Percentiles rank a stretch among this genome's conserved stretches.
These are phyloP conservation scores for Gossypium ekmanianum DNA, from an alignment of 345 rosid species.

Conservation along the genomic window DNA sequence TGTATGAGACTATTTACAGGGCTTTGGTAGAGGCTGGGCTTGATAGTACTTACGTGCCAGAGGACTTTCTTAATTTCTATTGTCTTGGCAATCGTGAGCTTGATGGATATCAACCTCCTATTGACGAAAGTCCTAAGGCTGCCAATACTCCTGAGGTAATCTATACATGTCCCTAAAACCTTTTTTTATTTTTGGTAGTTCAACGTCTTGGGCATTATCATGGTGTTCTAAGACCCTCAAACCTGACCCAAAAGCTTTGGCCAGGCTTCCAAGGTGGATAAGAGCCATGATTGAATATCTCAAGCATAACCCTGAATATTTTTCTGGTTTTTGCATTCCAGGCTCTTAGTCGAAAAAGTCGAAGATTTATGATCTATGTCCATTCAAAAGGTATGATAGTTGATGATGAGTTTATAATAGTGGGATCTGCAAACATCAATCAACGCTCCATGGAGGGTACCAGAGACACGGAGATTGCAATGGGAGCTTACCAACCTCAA, in stretches of 20 bases:
- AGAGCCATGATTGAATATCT: not conserved
- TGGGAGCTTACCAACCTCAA: constrained; percentile 97
- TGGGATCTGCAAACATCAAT: constrained; percentile 97
- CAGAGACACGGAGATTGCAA: constrained; percentile 94
- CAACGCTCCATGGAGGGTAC: constrained; percentile 98
- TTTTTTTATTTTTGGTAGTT: not conserved
- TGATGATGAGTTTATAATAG: constrained; percentile 78
- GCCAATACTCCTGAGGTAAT: constrained; percentile 70
- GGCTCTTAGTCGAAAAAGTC: constrained; percentile 56
- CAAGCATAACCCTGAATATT: not conserved
- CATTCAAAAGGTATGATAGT: constrained; percentile 97
- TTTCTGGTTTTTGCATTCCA: constrained; percentile 22
- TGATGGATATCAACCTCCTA: constrained; percentile 19
- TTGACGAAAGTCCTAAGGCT: constrained; percentile 36
- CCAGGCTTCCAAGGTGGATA: not conserved
- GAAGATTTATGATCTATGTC: constrained; percentile 92
- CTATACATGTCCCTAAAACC: constrained; percentile 8
- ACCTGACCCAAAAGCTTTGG: not conserved
- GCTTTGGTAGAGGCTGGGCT: constrained; percentile 87
- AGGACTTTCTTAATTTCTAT: constrained; percentile 89
- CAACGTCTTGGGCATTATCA: not conserved
- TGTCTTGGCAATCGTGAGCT: constrained; percentile 91
- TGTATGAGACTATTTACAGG: constrained; percentile 87
- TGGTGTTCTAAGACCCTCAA: not conserved
- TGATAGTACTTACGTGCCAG: constrained; percentile 55